Evolutionary conservation across 305 asterid species (phyloP).

Genomic region (Fraxinus greggii): DNA sequence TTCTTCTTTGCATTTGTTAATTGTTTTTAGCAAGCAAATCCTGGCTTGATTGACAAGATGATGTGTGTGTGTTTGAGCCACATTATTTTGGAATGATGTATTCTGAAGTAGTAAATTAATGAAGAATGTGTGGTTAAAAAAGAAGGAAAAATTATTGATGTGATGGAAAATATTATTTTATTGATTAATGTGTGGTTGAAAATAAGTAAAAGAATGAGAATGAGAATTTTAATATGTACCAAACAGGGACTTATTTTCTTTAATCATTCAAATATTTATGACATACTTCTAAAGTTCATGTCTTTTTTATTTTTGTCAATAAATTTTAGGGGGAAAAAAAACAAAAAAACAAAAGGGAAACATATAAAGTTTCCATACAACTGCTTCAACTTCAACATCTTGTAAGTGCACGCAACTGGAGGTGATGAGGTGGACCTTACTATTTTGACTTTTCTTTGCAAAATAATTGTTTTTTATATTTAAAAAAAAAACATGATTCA

Average conservation of each 20-base stretch:
- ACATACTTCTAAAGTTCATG: not conserved
- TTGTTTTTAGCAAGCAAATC: not conserved
- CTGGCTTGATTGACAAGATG: not conserved
- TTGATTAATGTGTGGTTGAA: no score
- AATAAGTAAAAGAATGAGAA: no score
- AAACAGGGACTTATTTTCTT: no score
- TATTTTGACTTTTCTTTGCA: not conserved
- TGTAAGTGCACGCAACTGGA: not conserved
- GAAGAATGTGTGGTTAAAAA: no score
- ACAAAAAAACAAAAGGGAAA: not conserved
- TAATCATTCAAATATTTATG: no score
- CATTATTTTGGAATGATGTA: no score
- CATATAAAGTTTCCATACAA: not conserved
- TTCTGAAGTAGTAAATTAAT: no score
- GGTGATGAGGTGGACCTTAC: not conserved
- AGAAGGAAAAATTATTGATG: no score
- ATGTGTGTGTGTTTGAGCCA: no score
- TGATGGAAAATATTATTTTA: no score
- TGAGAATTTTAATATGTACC: no score
- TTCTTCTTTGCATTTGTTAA: slow-evolving; percentile 4
- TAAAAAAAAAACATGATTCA: not conserved
- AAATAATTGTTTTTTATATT: not conserved
- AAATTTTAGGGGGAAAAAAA: no score
- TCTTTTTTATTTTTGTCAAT: not conserved
- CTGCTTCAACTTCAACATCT: not conserved